A percentile compares a stretch with the other conserved stretches of the same genome.
Conservation (phyloP, 2,329 filamentous ascomycete genomes). For the Colletotrichum filicis region DNA sequence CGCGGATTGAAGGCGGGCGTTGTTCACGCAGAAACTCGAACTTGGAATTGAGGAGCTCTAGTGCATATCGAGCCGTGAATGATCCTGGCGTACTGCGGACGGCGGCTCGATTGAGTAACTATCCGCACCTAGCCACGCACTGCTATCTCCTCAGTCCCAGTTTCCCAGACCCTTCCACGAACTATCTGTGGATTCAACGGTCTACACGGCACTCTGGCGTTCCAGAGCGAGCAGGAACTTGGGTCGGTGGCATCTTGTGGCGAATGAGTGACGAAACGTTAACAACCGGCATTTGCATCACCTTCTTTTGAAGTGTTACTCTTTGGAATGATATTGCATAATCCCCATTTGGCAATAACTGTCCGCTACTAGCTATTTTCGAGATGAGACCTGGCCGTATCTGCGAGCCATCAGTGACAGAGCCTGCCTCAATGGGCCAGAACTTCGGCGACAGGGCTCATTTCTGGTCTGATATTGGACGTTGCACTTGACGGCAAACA, state of each 20-base stretch:
- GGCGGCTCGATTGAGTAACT: conserved; percentile 13
- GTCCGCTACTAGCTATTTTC: background rate
- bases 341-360: background rate
- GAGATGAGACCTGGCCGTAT: background rate
- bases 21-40: background rate
- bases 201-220: conserved; percentile 2
- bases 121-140: background rate
- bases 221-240: background rate
- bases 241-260: conserved; percentile 11
- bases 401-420: background rate
- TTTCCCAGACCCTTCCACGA: background rate
- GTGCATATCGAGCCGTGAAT: conserved; percentile 10
- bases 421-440: background rate
- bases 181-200: background rate
- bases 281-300: background rate
- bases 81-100: conserved; percentile 4
- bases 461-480: background rate
- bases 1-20: background rate
- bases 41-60: background rate
- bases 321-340: background rate
- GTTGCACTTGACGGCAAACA: background rate
- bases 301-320: background rate
- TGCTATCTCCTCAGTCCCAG: background rate
- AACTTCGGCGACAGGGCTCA: background rate
- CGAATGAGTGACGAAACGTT: conserved; percentile 4